Percentiles rank a stretch among this genome's conserved stretches.
Conservation (phyloP, 1,284 basidiomycete species). For the Xerocomus amazonicus region DNA sequence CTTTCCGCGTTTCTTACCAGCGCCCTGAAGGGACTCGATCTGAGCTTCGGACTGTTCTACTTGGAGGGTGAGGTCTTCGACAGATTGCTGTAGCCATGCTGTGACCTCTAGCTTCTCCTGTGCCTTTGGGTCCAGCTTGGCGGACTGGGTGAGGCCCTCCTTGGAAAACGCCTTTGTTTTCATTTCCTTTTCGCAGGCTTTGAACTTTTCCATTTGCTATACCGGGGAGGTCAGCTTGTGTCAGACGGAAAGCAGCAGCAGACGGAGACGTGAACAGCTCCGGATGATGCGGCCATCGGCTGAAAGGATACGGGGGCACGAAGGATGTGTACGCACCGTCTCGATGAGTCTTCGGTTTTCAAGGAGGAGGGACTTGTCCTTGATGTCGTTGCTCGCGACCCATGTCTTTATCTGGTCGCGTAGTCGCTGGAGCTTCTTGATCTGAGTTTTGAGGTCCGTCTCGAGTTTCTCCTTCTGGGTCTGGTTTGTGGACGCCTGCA, state of each 20-base stretch:
- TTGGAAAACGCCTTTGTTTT: conserved; percentile 99
- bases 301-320: neutral
- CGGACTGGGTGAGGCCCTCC: conserved; percentile 93
- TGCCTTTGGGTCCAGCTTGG: conserved; percentile 94
- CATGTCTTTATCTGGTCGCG: conserved; percentile 99
- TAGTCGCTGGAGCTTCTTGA: conserved; percentile 97
- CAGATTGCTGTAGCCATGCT: conserved; percentile 81
- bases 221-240: conserved; percentile 7
- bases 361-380: conserved; percentile 93
- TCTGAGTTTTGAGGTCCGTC: conserved; percentile 93
- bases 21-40: conserved; percentile 82
- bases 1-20: conserved; percentile 83
- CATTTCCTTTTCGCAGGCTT: conserved; percentile 99
- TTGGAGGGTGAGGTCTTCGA: conserved; percentile 92
- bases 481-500: conserved; percentile 89
- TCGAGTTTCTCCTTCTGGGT: conserved; percentile 98
- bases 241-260: neutral
- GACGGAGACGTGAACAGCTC: neutral
- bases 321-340: conserved; percentile 64
- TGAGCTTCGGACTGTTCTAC: conserved; percentile 96
- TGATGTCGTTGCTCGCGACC: conserved; percentile 98
- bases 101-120: conserved; percentile 93
- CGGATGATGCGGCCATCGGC: neutral
- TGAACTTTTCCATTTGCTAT: conserved; percentile 99
- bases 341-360: conserved; percentile 97